Base-by-base conservation (phyloP, 768 basidiomycete genomes). In the Pulveroboletus ravenelii region DNA sequence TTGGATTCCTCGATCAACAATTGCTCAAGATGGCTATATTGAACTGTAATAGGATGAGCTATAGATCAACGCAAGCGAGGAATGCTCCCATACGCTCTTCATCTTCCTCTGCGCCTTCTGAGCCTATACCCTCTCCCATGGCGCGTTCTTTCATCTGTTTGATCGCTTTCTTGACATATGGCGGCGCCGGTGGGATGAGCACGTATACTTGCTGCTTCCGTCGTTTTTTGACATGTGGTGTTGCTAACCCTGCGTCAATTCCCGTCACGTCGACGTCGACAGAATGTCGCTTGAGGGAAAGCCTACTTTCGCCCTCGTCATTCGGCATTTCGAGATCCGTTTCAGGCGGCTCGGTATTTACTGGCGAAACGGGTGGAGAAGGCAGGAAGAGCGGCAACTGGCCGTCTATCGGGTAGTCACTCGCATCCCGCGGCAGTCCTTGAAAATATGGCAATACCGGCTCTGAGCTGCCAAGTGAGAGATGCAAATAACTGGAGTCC, bases 351-450 rank as follows among this genome's bases (percentile, higher is more conserved):
- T 56, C 53, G 23, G 56, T 56, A 5, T 41, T 46, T 17, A 50
- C 27, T 30, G 71, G 70, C 17, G 72, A 74, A 50, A 60, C 52
- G 1, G 71, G 64, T 6, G 73, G 73, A 36, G 77, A 80, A 34
- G 78, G 78, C 27, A 79, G 56, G 55, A 80, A 80, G 41, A 79
- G 64, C 27, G 78, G 79, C 13, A 72, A 54, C 43, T 61, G 67
- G 9, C 61, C 62, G 44, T 50, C 54, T 23, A 37, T 23, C 14
- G 10, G 29, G 15, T 38, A 50, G 14, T 45, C 54, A 30, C 39
- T 59, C 38, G 51, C 48, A 50, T 58, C 59, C 23, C 18, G 51
- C 39, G 56, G 52, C 13, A 47, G 48, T 23, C 39, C 41, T 7
- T 52, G 52, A 25, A 54, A 47, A 41, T 36, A 49, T 41, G 50